A percentile compares a stretch with the other conserved stretches of the same genome.
phyloP scores from a whole-genome alignment of 208 protist species.

The Leishmania aethiopica region DNA sequence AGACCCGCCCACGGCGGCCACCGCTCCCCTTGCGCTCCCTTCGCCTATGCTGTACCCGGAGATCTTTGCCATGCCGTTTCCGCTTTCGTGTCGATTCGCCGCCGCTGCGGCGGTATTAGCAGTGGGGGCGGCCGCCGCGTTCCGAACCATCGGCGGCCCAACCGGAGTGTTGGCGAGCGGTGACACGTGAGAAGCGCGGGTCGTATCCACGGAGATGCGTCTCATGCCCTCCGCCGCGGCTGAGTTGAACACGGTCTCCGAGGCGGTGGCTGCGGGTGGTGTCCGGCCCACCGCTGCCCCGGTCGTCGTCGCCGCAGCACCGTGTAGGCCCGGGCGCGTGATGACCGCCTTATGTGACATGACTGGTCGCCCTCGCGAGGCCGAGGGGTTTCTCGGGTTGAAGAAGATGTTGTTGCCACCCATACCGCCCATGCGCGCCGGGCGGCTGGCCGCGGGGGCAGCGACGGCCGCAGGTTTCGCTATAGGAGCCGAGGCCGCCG shows the following conservation, averaged over 20 bases:
- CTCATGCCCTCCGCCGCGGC: conserved; percentile 17
- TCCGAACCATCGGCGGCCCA: conserved; percentile 20
- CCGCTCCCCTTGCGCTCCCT: background rate
- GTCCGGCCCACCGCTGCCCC: background rate
- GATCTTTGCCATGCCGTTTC: conserved; percentile 34
- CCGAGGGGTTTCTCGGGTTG: conserved; percentile 34
- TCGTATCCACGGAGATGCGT: conserved; percentile 17
- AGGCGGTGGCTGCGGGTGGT: background rate
- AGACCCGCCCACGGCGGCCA: background rate
- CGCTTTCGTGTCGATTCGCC: background rate
- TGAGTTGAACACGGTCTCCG: background rate
- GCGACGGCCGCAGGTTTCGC: background rate
- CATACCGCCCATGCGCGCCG: background rate
- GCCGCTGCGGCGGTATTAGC: background rate
- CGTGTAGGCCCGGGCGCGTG: conserved; percentile 18
- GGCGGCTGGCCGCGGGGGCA: background rate
- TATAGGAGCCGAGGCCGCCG: background rate
- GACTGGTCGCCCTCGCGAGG: conserved; percentile 26
- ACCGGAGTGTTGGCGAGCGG: background rate
- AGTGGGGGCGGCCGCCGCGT: conserved; percentile 12
- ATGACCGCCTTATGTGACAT: conserved; percentile 39
- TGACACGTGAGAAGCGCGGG: conserved; percentile 6
- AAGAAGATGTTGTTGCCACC: conserved; percentile 51
- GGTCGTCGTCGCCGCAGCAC: background rate
- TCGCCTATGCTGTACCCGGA: conserved; percentile 49